Evolutionary conservation across 2,329 filamentous ascomycete species (phyloP).

Genomic region (Diaporthe velutina): DNA sequence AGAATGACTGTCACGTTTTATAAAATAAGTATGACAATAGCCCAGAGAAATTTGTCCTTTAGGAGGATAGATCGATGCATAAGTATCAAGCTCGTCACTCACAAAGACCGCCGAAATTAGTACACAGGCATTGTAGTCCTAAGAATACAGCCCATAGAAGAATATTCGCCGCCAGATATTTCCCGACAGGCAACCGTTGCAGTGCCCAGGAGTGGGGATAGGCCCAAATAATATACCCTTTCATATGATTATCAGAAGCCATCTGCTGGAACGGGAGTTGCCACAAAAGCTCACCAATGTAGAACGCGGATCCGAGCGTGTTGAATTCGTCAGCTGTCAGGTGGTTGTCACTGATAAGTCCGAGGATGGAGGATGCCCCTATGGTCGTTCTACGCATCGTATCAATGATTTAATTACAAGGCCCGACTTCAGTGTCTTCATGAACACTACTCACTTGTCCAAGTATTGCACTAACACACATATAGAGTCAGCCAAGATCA

Average conservation of each 20-base stretch:
- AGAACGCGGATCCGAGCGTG: background rate
- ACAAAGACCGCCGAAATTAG: conserved; percentile 18
- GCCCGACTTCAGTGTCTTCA: background rate
- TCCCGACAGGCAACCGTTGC: background rate
- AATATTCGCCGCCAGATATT: conserved; percentile 14
- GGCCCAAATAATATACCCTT: background rate
- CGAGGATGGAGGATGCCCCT: conserved; percentile 3
- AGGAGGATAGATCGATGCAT: too few species aligned
- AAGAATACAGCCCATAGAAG: background rate
- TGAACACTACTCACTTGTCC: background rate
- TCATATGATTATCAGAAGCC: background rate
- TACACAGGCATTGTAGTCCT: background rate
- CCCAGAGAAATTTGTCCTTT: background rate
- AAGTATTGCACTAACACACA: background rate
- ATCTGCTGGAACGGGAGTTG: background rate
- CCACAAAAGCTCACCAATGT: background rate
- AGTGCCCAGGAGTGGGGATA: conserved; percentile 9
- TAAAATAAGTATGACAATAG: too few species aligned
- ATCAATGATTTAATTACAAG: background rate
- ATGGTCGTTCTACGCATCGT: background rate
- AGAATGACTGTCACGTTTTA: background rate
- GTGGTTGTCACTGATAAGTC: conserved; percentile 1
- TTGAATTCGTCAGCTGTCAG: conserved; percentile 14
- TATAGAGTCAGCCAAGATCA: background rate
- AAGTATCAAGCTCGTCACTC: background rate